Evolutionary conservation across 306 rosid genomes (phyloP).

Genomic region (Carpinus fangiana): DNA sequence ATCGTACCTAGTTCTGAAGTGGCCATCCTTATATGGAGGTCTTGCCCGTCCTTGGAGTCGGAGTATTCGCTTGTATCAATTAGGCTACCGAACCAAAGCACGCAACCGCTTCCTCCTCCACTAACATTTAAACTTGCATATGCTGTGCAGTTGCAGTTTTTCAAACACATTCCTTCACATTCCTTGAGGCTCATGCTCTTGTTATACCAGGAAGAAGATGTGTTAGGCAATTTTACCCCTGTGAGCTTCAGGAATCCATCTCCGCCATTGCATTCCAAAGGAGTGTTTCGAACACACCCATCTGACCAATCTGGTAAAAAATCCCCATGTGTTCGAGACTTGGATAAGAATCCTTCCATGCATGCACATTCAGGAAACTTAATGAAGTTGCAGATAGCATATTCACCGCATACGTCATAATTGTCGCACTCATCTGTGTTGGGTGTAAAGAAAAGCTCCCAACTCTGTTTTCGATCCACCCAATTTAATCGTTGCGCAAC

Average conservation of each 20-base stretch:
- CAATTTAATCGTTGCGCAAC: slow-evolving; percentile 20
- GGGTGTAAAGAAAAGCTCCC: slow-evolving; percentile 10
- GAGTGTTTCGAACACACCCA: slow-evolving; percentile 30
- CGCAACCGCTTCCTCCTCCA: slow-evolving; percentile 39
- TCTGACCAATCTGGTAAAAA: slow-evolving; percentile 7
- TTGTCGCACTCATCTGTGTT: slow-evolving; percentile 21
- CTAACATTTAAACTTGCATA: slow-evolving; percentile 28
- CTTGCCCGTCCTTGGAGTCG: slow-evolving; percentile 34
- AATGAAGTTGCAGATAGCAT: slow-evolving; percentile 18
- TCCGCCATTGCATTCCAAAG: slow-evolving; percentile 11
- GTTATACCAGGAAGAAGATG: slow-evolving; percentile 37
- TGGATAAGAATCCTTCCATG: slow-evolving; percentile 21
- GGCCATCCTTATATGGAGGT: not conserved
- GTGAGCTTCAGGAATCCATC: slow-evolving; percentile 16
- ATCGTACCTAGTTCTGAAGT: not conserved
- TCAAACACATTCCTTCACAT: slow-evolving; percentile 31
- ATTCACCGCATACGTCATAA: slow-evolving; percentile 29
- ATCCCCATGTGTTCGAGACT: not conserved
- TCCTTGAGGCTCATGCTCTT: slow-evolving; percentile 22
- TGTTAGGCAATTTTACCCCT: slow-evolving; percentile 30
- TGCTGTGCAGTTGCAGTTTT: slow-evolving; percentile 38
- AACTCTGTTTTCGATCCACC: slow-evolving; percentile 15
- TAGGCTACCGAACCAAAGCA: slow-evolving; percentile 33
- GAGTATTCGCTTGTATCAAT: slow-evolving; percentile 27
- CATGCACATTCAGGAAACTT: slow-evolving; percentile 27